phyloP scores from a whole-genome alignment of 306 rosid genomes.

The Gynostemma pentaphyllum region DNA sequence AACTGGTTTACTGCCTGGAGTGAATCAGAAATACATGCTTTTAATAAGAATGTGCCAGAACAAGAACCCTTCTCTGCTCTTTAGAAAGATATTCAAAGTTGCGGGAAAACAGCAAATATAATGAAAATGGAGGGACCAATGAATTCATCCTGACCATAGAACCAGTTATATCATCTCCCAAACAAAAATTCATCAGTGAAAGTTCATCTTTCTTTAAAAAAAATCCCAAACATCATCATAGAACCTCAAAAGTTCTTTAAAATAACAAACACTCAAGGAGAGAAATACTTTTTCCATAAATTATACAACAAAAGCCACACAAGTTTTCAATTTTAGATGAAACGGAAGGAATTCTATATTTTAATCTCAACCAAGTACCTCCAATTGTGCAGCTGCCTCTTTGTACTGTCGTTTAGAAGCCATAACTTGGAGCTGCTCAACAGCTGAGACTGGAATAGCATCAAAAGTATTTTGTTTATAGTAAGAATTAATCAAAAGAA shows the following conservation, averaged over 20 bases:
- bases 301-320: neutral
- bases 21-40: slow-evolving; percentile 11
- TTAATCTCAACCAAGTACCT: slow-evolving; percentile 32
- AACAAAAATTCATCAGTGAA: no score
- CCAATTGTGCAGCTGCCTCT: slow-evolving; percentile 96
- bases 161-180: neutral
- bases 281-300: neutral
- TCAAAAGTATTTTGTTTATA: slow-evolving; percentile 8
- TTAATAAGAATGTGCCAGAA: neutral
- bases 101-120: neutral
- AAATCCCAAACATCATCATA: neutral
- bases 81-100: neutral
- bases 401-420: slow-evolving; percentile 96
- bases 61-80: neutral
- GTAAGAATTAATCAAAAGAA: neutral
- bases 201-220: no score
- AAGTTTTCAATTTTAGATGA: neutral
- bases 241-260: neutral
- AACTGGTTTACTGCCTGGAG: slow-evolving; percentile 95
- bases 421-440: slow-evolving; percentile 98
- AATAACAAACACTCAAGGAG: neutral
- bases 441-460: slow-evolving; percentile 85
- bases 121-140: neutral
- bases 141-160: neutral
- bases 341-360: neutral